Base-by-base conservation (phyloP, 192 early-diverging fungal genomes). In the Coemansia sp. region DNA sequence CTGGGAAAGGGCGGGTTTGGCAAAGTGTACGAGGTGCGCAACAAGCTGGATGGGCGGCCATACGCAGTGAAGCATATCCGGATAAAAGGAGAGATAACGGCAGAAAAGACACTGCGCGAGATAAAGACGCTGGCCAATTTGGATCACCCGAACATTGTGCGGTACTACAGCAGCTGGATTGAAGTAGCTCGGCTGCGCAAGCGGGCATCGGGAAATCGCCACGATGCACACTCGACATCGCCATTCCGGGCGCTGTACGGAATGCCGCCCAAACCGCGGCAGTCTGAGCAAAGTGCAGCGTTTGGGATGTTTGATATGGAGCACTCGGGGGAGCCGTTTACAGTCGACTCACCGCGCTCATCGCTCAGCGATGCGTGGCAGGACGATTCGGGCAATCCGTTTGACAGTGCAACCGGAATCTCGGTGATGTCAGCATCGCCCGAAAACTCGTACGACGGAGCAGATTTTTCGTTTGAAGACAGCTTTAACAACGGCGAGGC, bases 1-100 rank as follows among this genome's bases (percentile, higher is more conserved):
- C 83, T 98, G 14, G 97, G 97, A 7, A 85, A 87, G 57, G 97
- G 97, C 47, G 97, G 95, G 3, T 98, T 97, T 80, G 97, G 95
- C 8, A 85, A 82, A 31, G 97, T 96, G 2, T 90, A 73, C 62
- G 81, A 89, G 53, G 92, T 87, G n/a, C 74, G 87, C 31, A 94
- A 98, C 73, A 88, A 88, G 69, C 72, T 98, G 47, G 97, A 98
- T 70, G 91, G 87, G 3, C 87, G 89, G 7, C 84, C 91, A 22
- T 98, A 98, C 77, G 97, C 97, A 3, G 82, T 98, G 39, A 98
- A 98, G 71, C 87, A 90, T 59, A 85, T 97, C 16, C 76, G 83
- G 19, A 74, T 96, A 38, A 79, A 83, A n/a, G 83, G 72, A 37
- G 79, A 83, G 54, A 69, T 80, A 12, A 84, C 85, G 1, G 61